Conservation (phyloP, 116 monocot species). For the Thalassia testudinum region DNA sequence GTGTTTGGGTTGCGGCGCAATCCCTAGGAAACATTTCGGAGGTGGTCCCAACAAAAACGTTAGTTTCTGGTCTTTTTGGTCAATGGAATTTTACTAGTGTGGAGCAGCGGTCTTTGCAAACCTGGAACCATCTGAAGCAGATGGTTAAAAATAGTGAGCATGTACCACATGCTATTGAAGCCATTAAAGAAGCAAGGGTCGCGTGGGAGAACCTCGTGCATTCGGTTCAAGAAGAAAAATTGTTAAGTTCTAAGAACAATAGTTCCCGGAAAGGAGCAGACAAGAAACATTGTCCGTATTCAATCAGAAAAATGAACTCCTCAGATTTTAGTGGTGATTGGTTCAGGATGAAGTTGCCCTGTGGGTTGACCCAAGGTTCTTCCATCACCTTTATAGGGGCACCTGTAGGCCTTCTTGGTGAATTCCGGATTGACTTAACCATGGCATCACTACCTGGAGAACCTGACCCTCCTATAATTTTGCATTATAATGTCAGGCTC, state of each 20-base stretch:
- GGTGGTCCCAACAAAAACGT: constrained; percentile 26
- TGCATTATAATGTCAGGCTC: constrained; percentile 85
- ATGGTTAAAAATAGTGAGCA: constrained; percentile 26
- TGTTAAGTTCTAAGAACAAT: constrained; percentile 22
- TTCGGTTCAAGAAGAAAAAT: constrained; percentile 47
- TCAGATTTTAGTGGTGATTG: constrained; percentile 26
- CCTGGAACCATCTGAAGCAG: constrained; percentile 60
- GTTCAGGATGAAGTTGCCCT: constrained; percentile 70
- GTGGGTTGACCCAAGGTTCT: constrained; percentile 89
- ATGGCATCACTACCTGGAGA: constrained; percentile 74
- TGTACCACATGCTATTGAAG: constrained; percentile 65
- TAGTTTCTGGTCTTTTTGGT: constrained; percentile 23
- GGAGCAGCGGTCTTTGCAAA: constrained; percentile 44
- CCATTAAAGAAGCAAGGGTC: constrained; percentile 57
- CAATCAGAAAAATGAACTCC: constrained; percentile 72
- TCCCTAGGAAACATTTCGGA: constrained; percentile 28
- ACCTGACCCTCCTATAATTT: constrained; percentile 67
- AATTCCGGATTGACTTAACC: constrained; percentile 72
- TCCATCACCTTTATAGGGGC: constrained; percentile 85
- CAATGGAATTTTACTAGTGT: constrained; percentile 37
- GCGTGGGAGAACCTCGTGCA: constrained; percentile 64
- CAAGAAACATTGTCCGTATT: constrained; percentile 82
- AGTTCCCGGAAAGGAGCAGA: constrained; percentile 25
- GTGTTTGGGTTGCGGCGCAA: constrained; percentile 12
- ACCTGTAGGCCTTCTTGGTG: constrained; percentile 64